Evolutionary conservation across 2,329 filamentous ascomycete genomes (phyloP), one percentile per base, ranked within the genome.

Genomic region (Botrytis hyacinthi): DNA sequence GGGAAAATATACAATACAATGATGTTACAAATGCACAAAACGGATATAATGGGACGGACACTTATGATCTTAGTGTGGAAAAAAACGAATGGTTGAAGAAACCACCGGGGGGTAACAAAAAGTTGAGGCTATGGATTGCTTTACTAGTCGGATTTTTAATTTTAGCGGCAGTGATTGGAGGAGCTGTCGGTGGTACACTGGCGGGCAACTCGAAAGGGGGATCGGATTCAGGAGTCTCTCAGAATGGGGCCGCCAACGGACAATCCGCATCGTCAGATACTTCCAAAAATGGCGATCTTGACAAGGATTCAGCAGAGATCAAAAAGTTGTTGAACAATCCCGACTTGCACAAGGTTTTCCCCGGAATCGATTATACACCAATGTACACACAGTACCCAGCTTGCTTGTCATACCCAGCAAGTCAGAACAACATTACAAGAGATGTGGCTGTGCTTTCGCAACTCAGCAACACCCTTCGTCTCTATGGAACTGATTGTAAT

Each of bases 401-500:
- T 57, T 98, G 95, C 82, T 76, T 95, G 46, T 84, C 87, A 72
- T 88, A 91, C 77, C 93, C 93, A 0, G 92, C 95, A 0, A 95
- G 91, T 48, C 95, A 98, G 81, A 97, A 98, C 84, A 98, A 98
- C 81, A 87, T 98, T 77, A 98, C 96, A 0, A 90, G 93, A 71
- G 95, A 98, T 81, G 85, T 98, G 74, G 95, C 96, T 1, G 91
- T 98, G 16, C 89, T 98, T 70, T 94, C 93, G 20, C 94, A 97
- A 81, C 86, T 98, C 61, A 97, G 94, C 74, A 95, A 97, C 81
- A 91, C 90, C 4, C 88, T 98, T 66, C 91, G 95, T 12, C 86
- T 98, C 1, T 98, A 98, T 81, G 95, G 95, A 68, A 98, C 94
- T 20, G 95, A 98, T 84, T 98, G 95, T 87, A 98, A 98, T 83